phyloP scores from a whole-genome alignment of 1,284 basidiomycete genomes.

The Takashimella tepidaria region DNA sequence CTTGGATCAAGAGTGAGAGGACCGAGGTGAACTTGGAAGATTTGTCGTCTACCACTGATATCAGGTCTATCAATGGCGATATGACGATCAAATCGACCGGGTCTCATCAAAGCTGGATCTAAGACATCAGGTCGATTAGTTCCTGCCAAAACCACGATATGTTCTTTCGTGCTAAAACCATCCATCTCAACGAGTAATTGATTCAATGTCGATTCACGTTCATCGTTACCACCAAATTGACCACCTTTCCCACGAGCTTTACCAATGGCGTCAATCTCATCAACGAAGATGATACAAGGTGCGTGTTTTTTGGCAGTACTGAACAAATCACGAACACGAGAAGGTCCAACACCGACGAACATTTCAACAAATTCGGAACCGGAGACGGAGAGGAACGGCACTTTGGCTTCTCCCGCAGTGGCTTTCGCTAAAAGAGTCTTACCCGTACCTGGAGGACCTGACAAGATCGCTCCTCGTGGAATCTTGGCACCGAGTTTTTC shows the following conservation, averaged over 20 bases:
- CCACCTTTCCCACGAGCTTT: conserved; percentile 88
- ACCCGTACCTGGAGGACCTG: conserved; percentile 96
- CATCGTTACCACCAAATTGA: conserved; percentile 90
- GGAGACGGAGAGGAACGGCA: conserved; percentile 96
- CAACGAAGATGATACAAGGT: conserved; percentile 96
- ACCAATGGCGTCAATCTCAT: conserved; percentile 98
- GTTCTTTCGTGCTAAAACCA: conserved; percentile 92
- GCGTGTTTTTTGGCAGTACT: conserved; percentile 96
- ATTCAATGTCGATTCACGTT: conserved; percentile 95
- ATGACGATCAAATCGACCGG: conserved; percentile 95
- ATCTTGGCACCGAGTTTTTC: conserved; percentile 98
- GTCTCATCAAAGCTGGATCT: conserved; percentile 89
- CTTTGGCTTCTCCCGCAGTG: conserved; percentile 93
- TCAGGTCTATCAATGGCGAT: conserved; percentile 95
- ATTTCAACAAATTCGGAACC: conserved; percentile 99
- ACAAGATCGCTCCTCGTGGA: conserved; percentile 94
- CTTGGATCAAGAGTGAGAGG: conserved; percentile 68
- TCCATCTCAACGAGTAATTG: conserved; percentile 99
- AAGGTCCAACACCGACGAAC: conserved; percentile 99
- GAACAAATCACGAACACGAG: conserved; percentile 94
- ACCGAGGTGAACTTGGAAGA: conserved; percentile 87
- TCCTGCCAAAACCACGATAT: conserved; percentile 93
- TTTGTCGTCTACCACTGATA: conserved; percentile 86
- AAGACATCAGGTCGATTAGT: conserved; percentile 96
- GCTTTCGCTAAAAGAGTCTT: conserved; percentile 98